Evolutionary conservation across 164 flowering plant species (phyloP).

Genomic region (Berberis thunbergii): DNA sequence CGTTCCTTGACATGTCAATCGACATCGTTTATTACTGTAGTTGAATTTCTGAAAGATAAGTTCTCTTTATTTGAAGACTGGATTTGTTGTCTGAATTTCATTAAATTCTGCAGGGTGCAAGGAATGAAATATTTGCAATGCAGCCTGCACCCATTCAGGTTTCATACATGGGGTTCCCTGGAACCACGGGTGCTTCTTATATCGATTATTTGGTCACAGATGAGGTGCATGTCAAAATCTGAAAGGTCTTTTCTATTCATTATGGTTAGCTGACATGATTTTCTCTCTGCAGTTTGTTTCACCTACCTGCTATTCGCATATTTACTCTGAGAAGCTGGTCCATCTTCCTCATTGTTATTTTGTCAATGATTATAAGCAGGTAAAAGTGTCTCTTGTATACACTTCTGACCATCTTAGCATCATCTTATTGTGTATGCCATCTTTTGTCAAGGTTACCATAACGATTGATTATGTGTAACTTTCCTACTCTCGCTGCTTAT

Average conservation of each 20-base stretch:
- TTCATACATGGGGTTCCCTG: slow-evolving; percentile 99
- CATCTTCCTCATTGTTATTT: slow-evolving; percentile 99
- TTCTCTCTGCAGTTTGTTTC: slow-evolving; percentile 76
- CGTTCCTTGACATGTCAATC: too few relatives aligned
- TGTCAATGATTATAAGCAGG: slow-evolving; percentile 98
- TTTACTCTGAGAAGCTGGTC: slow-evolving; percentile 93
- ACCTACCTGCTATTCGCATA: slow-evolving; percentile 53
- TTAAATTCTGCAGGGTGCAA: slow-evolving; percentile 65
- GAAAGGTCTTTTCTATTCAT: neutral
- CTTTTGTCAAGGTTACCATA: too few relatives aligned
- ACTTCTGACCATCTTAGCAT: neutral
- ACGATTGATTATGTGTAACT: too few relatives aligned
- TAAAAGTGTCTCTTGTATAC: slow-evolving; percentile 5
- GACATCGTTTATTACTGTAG: too few relatives aligned
- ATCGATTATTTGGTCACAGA: slow-evolving; percentile 94
- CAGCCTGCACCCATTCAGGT: slow-evolving; percentile 98
- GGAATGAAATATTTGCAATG: slow-evolving; percentile 99
- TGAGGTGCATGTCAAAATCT: slow-evolving; percentile 42
- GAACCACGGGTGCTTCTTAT: slow-evolving; percentile 91
- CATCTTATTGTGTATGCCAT: too few relatives aligned
- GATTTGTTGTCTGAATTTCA: neutral
- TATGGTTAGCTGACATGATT: neutral
- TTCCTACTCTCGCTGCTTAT: too few relatives aligned
- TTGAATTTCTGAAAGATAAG: too few relatives aligned
- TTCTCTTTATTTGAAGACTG: neutral